Evolutionary conservation across 129 eudicot genomes (phyloP), one percentile per base, ranked within the genome.

Genomic region (Rutidosis leptorrhynchoides): DNA sequence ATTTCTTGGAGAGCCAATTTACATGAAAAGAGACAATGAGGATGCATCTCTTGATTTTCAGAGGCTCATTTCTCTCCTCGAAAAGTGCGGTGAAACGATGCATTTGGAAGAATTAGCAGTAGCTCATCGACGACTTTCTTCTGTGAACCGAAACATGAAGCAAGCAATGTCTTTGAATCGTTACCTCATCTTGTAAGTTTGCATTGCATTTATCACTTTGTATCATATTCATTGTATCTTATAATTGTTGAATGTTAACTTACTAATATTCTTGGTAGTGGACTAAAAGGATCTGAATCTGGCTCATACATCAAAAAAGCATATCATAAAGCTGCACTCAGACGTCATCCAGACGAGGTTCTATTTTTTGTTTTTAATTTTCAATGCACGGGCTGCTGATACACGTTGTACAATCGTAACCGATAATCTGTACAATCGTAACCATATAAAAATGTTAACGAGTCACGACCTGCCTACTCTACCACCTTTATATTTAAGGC

Each of bases 321-420:
- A 52, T 92, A 92, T 67, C 81, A 86, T 43, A 92, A 80, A 79
- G 96, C 98, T 55, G 98, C 98, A 65, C 96, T 92, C 54, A 80
- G 75, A 69, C 98, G 88, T 77, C 98, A 92, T 61, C 96, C 98
- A 32, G 98, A 92, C 84, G 88, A 92, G 98, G 98, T 92, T 48
- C 5, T 24, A 3, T 15, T 2, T 21, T 63, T 20, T 23, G 2
- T n/a, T 56, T 51, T 2, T 43, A 5, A 14, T n/a, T n/a, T n/a
- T n/a, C n/a, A n/a, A n/a, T n/a, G n/a, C n/a, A n/a, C n/a, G n/a
- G n/a, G n/a, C n/a, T n/a, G n/a, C n/a, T n/a, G n/a, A n/a, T n/a
- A n/a, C n/a, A n/a, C n/a, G n/a, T n/a, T n/a, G n/a, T n/a, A n/a
- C n/a, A n/a, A n/a, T n/a, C n/a, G n/a, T n/a, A 57, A 40, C 56